Percentiles rank a stretch among this genome's conserved stretches.
phyloP scores from a whole-genome alignment of 1,284 basidiomycete species.

The Malassezia obtusa region DNA sequence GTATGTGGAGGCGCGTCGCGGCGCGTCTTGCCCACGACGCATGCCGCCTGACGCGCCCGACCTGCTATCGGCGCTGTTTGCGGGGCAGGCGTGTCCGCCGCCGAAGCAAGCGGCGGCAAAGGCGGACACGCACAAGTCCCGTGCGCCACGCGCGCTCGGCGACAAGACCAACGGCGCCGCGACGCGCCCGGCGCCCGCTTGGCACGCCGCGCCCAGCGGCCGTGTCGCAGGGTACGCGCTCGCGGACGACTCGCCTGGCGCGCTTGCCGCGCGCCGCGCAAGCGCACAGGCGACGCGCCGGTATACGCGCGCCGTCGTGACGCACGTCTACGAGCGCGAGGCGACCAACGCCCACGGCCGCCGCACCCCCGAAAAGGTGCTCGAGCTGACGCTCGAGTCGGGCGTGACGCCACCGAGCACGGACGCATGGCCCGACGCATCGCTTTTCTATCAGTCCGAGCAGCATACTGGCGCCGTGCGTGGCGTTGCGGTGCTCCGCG shows the following conservation, averaged over 20 bases:
- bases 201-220: too few species aligned
- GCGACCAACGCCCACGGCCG: background rate
- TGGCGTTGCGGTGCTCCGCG: slow-evolving; percentile 24
- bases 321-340: background rate
- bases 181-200: too few species aligned
- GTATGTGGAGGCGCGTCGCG: background rate
- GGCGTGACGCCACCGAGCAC: background rate
- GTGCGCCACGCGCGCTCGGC: too few species aligned
- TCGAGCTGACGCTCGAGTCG: background rate
- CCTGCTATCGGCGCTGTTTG: background rate
- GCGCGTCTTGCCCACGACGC: background rate
- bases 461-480: background rate
- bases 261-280: background rate
- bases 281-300: background rate
- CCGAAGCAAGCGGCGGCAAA: too few species aligned
- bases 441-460: slow-evolving; percentile 4
- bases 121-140: too few species aligned
- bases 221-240: background rate
- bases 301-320: slow-evolving; percentile 5
- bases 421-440: background rate
- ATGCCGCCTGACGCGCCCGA: background rate
- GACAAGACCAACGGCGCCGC: too few species aligned
- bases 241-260: background rate
- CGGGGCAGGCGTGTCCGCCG: background rate
- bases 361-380: slow-evolving; percentile 9